These are phyloP conservation scores for Auricularia heimuer DNA, from an alignment of 768 basidiomycete species.

Conservation along the genomic window DNA sequence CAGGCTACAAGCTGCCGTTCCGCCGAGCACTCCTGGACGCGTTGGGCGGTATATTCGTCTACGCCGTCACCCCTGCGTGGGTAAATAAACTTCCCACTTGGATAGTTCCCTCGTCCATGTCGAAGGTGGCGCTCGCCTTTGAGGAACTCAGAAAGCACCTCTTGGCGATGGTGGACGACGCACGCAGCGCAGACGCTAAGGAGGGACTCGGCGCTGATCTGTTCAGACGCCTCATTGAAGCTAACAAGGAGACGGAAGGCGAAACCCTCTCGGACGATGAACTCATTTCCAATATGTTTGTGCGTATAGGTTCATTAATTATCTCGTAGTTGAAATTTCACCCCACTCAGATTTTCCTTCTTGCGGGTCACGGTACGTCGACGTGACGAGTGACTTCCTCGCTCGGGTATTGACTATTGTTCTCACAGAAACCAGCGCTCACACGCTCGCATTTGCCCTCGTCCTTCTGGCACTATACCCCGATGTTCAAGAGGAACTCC, in stretches of 20 bases:
- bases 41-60: slow-evolving; percentile 22
- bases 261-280: slow-evolving; percentile 34
- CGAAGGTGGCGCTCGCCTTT: slow-evolving; percentile 23
- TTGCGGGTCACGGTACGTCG: slow-evolving; percentile 39
- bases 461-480: slow-evolving; percentile 40
- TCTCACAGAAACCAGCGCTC: slow-evolving; percentile 36
- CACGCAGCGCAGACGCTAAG: slow-evolving; percentile 15
- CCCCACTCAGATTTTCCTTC: slow-evolving; percentile 29
- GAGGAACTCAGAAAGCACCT: slow-evolving; percentile 31
- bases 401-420: too few species aligned
- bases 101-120: slow-evolving; percentile 23
- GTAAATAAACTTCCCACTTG: slow-evolving; percentile 22
- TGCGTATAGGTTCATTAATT: slow-evolving; percentile 16
- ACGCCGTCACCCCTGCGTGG: slow-evolving; percentile 24
- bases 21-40: slow-evolving; percentile 24
- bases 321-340: neutral
- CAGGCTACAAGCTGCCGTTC: slow-evolving; percentile 28
- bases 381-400: neutral
- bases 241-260: slow-evolving; percentile 29
- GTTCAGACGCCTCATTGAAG: slow-evolving; percentile 36
- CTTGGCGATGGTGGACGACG: slow-evolving; percentile 29
- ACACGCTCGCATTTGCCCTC: slow-evolving; percentile 34
- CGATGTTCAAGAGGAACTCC: slow-evolving; percentile 36
- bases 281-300: slow-evolving; percentile 39
- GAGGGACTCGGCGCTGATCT: slow-evolving; percentile 25